Evolutionary conservation across 495 filamentous ascomycete genomes (phyloP), one percentile per base, ranked within the genome.

Genomic region (Aspergillus kassunensis): DNA sequence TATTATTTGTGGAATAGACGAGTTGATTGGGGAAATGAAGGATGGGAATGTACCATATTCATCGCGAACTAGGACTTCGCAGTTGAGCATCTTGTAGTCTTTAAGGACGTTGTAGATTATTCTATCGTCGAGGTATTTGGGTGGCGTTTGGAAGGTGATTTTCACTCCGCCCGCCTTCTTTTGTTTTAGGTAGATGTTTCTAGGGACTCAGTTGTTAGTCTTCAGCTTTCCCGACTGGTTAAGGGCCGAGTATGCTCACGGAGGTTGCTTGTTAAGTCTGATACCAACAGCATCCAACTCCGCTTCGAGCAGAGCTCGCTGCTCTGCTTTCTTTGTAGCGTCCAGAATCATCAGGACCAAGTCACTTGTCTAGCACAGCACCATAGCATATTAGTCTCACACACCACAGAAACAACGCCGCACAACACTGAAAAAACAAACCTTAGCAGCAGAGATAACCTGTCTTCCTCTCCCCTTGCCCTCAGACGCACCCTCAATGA

Each of bases 111-210:
- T 95, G 72, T 83, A 93, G 55, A 97, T 80, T 84, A 97, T 95
- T 75, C 95, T 97, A 73, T 97, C 95, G 64, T 97, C 93, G 39
- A 99, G 71, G 48, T 84, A 72, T 64, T 96, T 97, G 7, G 95
- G 92, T 6, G 91, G 86, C 25, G 82, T 74, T 54, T 89, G 86
- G 72, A 99, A 99, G 9, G 87, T 97, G 65, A 97, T 95, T 69
- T 97, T 99, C 90, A 97, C 90, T 30, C 95, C 95, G 41, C 95
- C 95, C 6, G 95, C 89, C 63, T 96, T 97, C 71, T 99, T 99
- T 12, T 72, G 73, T 66, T 99, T 99, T n/a, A 99, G 80, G 66
- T 97, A 97, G 69, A 99, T 99, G 65, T 99, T 97, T 29, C 90
- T 93, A n/a, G n/a, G n/a, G n/a, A n/a, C n/a, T 47, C 33, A 23